Evolutionary conservation across 1,139 yeast species (phyloP).

Genomic region (Lodderomyces margitis): DNA sequence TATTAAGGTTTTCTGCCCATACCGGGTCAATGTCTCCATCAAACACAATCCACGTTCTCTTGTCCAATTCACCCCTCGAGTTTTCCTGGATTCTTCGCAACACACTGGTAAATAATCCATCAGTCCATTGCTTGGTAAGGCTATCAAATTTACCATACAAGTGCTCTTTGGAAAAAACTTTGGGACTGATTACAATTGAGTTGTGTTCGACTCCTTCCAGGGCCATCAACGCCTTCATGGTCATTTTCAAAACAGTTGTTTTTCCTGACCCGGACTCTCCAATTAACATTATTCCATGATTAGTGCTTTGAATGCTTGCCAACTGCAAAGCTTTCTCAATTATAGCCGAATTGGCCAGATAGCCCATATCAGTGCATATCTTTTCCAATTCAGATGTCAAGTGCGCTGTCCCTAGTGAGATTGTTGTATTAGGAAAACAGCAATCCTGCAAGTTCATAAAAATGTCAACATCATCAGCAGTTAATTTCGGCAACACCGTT

Average conservation of each 20-base stretch:
- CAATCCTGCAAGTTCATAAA: constrained; percentile 32
- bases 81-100: constrained; percentile 61
- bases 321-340: constrained; percentile 61
- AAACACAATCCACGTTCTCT: constrained; percentile 74
- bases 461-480: constrained; percentile 46
- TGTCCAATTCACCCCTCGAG: constrained; percentile 55
- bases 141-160: constrained; percentile 72
- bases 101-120: constrained; percentile 76
- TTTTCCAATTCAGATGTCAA: constrained; percentile 18
- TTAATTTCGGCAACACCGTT: constrained; percentile 64
- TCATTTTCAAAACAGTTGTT: constrained; percentile 50
- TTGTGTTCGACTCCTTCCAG: constrained; percentile 37
- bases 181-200: constrained; percentile 64
- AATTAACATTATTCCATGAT: constrained; percentile 79
- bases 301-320: constrained; percentile 58
- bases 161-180: constrained; percentile 62
- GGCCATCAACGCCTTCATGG: constrained; percentile 43
- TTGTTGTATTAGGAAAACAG: constrained; percentile 18
- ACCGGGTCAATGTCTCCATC: constrained; percentile 95
- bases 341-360: constrained; percentile 40
- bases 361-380: constrained; percentile 20
- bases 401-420: constrained; percentile 9
- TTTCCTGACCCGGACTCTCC: constrained; percentile 83
- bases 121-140: constrained; percentile 89
- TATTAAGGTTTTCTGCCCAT: constrained; percentile 90